Evolutionary conservation across 2,329 filamentous ascomycete genomes (phyloP).

Genomic region (Alternaria panax): DNA sequence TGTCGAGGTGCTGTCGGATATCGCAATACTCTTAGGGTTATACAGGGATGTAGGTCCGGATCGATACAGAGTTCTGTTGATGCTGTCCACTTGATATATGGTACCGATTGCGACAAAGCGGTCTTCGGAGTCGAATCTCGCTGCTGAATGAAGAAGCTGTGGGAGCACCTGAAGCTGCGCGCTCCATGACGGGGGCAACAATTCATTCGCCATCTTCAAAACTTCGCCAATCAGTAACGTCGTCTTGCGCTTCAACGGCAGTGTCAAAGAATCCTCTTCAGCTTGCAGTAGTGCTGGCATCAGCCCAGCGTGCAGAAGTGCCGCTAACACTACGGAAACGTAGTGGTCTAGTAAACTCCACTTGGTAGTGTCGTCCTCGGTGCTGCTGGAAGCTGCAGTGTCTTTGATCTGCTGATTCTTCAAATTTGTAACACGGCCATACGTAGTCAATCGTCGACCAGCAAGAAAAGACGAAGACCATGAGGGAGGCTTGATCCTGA

Average conservation of each 20-base stretch:
- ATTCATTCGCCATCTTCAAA: constrained; percentile 84
- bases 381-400: constrained; percentile 68
- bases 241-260: constrained; percentile 81
- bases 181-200: constrained; percentile 83
- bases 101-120: constrained; percentile 86
- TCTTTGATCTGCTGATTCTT: constrained; percentile 67
- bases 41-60: constrained; percentile 63
- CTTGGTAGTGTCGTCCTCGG: constrained; percentile 69
- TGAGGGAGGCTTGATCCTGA: constrained; percentile 90
- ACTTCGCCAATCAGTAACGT: constrained; percentile 91
- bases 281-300: constrained; percentile 62
- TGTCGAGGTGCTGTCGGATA: constrained; percentile 29
- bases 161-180: constrained; percentile 86
- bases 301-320: constrained; percentile 83
- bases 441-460: constrained; percentile 89
- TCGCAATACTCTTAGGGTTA: constrained; percentile 36
- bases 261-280: constrained; percentile 72
- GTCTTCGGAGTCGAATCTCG: constrained; percentile 73
- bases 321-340: constrained; percentile 83
- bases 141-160: constrained; percentile 79
- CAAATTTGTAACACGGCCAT: constrained; percentile 89
- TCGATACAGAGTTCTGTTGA: constrained; percentile 89
- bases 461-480: constrained; percentile 97
- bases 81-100: constrained; percentile 97
- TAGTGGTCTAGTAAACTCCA: constrained; percentile 91